Conservation (phyloP, 176 grass and related monocot genomes). For the Thinopyrum elongatum region DNA sequence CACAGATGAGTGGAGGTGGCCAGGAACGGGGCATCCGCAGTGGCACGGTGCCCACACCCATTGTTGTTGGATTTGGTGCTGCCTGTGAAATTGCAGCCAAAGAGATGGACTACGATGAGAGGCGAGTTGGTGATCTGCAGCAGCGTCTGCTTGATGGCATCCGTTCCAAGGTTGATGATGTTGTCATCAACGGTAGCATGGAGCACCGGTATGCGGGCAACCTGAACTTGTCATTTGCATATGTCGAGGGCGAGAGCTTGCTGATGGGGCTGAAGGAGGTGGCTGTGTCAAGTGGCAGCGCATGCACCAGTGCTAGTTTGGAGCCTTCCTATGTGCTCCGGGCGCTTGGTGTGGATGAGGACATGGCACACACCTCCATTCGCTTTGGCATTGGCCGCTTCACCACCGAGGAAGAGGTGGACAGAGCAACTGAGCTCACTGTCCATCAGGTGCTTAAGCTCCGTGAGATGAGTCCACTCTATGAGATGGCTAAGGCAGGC, state of each 20-base stretch:
- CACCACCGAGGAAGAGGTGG: conserved; percentile 88
- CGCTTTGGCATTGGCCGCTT: conserved; percentile 92
- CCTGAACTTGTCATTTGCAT: conserved; percentile 86
- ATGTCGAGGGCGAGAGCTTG: conserved; percentile 91
- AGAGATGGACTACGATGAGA: conserved; percentile 87
- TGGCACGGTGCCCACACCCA: conserved; percentile 76
- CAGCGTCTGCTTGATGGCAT: conserved; percentile 72
- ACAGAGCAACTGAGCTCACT: conserved; percentile 76
- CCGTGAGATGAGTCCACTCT: conserved; percentile 92
- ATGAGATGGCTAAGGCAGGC: conserved; percentile 97
- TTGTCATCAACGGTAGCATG: conserved; percentile 89
- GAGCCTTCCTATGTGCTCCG: conserved; percentile 84
- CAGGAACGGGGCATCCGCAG: conserved; percentile 94
- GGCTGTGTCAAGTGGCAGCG: conserved; percentile 89
- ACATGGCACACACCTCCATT: conserved; percentile 97
- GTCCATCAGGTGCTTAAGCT: conserved; percentile 85
- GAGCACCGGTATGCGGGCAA: conserved; percentile 92
- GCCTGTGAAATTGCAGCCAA: conserved; percentile 74
- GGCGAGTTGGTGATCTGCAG: conserved; percentile 36
- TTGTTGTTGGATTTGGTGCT: conserved; percentile 82
- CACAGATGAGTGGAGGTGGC: conserved; percentile 92
- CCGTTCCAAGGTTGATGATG: conserved; percentile 50
- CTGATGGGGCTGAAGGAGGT: conserved; percentile 98
- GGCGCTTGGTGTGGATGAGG: conserved; percentile 88
- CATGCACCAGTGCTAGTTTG: conserved; percentile 92